A percentile compares a stretch with the other conserved stretches of the same genome.
Evolutionary conservation across 176 grass and related monocot genomes (phyloP).

Genomic region (Avena sativa): DNA sequence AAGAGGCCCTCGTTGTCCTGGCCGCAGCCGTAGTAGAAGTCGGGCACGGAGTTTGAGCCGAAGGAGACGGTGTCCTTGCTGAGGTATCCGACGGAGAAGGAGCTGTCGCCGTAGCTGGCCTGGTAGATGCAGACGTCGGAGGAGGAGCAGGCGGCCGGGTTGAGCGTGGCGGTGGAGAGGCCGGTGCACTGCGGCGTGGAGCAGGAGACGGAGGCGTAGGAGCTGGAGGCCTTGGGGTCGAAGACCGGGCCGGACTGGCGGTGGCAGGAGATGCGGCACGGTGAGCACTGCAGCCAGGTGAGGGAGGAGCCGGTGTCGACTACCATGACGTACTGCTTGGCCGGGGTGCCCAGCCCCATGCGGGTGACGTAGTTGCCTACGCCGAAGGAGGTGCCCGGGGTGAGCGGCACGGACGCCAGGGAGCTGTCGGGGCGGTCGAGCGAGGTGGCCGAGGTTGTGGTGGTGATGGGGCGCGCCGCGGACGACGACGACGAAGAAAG

Average conservation of each 20-base stretch:
- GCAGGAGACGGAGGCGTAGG: conserved; percentile 68
- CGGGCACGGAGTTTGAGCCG: conserved; percentile 46
- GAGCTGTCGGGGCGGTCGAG: conserved; percentile 21
- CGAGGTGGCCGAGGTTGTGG: conserved; percentile 17
- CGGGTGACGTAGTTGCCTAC: conserved; percentile 81
- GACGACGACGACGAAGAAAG: conserved; percentile 17
- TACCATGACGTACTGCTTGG: conserved; percentile 63
- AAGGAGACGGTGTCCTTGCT: conserved; percentile 80
- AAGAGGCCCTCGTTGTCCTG: conserved; percentile 94
- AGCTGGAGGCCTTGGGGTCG: conserved; percentile 66
- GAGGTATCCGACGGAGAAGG: conserved; percentile 81
- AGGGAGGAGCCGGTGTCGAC: conserved; percentile 85
- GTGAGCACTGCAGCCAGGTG: conserved; percentile 86
- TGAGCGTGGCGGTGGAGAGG: conserved; percentile 72
- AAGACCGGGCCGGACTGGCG: conserved; percentile 62
- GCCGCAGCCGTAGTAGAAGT: conserved; percentile 89
- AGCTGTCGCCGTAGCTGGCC: conserved; percentile 88
- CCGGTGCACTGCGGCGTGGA: conserved; percentile 57
- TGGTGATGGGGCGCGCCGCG: conserved; percentile 34
- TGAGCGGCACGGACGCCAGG: conserved; percentile 71
- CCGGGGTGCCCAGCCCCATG: conserved; percentile 73
- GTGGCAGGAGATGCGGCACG: conserved; percentile 68
- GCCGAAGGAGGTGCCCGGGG: conserved; percentile 62
- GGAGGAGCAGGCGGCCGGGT: conserved; percentile 60
- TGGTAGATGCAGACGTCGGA: conserved; percentile 79